Evolutionary conservation across 2,329 filamentous ascomycete species (phyloP), one percentile per base, ranked within the genome.

Genomic region (Hymenoscyphus infarciens): DNA sequence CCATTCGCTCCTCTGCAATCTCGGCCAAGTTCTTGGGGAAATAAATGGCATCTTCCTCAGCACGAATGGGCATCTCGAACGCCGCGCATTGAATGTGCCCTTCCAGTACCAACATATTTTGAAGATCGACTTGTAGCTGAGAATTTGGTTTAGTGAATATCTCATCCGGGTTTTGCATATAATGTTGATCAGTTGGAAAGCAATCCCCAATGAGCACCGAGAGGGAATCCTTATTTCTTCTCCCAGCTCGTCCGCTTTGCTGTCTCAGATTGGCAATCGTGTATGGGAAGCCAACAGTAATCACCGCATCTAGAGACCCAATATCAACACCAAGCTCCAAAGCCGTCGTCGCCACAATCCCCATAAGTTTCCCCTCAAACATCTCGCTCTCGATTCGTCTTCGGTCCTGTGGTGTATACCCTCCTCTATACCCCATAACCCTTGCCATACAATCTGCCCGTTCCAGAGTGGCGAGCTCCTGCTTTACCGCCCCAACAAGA

Each of bases 21-120:
- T 86, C 83, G 0, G 80, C 76, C 1, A 98, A 81, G 61, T 90
- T 86, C 11, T 84, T 79, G 2, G 92, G 91, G 73, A 99, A 97
- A 74, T 96, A 99, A 22, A 79, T 73, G 2, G 79, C 78, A 74
- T 99, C 95, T 66, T 90, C 84, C 27, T 83, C 83, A 0, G 91
- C 85, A n/a, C 85, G 84, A 63, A 99, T 91, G 0, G 95, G 94
- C 88, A 97, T 93, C 73, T 99, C 95, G 71, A 91, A 90, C 1
- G 95, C 95, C 0, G 95, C 95, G 72, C 95, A 99, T 75, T 99
- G 95, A 6, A 99, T 82, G 72, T 99, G 95, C 0, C 93, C 94
- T 79, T 98, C 95, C 0, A 95, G 81, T 5, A 97, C 89, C 3
- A 98, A 84, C 79, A 97, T 87, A 68, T 97, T 98, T 55, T 88